These are phyloP conservation scores for Pisolithus thermaeus DNA, from an alignment of 1,284 basidiomycete species.

Conservation along the genomic window DNA sequence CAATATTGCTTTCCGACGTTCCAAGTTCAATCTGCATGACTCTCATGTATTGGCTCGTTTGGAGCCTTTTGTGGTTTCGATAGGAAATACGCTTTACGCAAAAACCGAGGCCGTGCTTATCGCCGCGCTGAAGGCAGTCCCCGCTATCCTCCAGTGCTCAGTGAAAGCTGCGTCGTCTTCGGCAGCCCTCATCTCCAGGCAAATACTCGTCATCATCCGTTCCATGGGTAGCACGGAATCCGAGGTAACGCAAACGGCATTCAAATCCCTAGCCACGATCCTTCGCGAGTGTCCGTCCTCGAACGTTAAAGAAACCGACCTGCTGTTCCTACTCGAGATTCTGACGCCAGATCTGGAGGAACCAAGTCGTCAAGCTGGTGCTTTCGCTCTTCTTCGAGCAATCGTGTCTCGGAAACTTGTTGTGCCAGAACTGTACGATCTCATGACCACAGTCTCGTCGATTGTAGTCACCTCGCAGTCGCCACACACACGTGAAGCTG, in stretches of 20 bases:
- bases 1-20: slow-evolving; percentile 80
- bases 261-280: slow-evolving; percentile 83
- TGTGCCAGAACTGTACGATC: slow-evolving; percentile 94
- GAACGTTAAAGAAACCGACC: slow-evolving; percentile 84
- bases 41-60: slow-evolving; percentile 68
- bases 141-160: slow-evolving; percentile 82
- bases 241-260: slow-evolving; percentile 83
- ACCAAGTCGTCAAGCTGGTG: slow-evolving; percentile 76
- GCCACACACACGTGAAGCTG: slow-evolving; percentile 85
- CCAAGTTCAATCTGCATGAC: slow-evolving; percentile 83
- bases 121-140: slow-evolving; percentile 76
- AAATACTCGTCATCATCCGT: slow-evolving; percentile 83
- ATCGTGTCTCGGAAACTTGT: slow-evolving; percentile 90
- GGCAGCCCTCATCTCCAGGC: slow-evolving; percentile 80
- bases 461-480: slow-evolving; percentile 95
- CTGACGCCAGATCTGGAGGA: slow-evolving; percentile 94
- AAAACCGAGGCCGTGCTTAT: slow-evolving; percentile 75
- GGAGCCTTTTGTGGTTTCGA: slow-evolving; percentile 80
- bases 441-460: slow-evolving; percentile 94
- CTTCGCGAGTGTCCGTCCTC: slow-evolving; percentile 80
- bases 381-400: slow-evolving; percentile 89
- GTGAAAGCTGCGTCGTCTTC: slow-evolving; percentile 74
- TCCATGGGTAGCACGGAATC: slow-evolving; percentile 86
- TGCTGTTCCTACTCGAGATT: slow-evolving; percentile 82
- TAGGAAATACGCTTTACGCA: slow-evolving; percentile 93